phyloP scores from a whole-genome alignment of 129 eudicot species.

The Deinandra increscens region DNA sequence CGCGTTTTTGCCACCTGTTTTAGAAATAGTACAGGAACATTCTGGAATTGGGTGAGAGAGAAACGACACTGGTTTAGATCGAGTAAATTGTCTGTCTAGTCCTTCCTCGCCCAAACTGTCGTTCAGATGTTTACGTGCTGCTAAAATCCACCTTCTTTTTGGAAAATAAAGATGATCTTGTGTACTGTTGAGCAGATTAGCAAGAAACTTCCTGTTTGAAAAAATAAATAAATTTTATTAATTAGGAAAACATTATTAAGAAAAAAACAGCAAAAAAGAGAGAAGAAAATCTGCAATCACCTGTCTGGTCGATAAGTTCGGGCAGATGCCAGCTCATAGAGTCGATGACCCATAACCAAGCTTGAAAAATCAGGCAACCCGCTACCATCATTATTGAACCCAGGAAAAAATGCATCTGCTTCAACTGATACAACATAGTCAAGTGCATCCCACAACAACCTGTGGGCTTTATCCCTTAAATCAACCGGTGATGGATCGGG shows the following conservation, averaged over 20 bases:
- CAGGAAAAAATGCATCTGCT: conserved; percentile 92
- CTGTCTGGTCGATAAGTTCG: conserved; percentile 93
- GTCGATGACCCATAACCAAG: conserved; percentile 93
- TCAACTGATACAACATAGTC: conserved; percentile 89
- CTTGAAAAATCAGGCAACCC: conserved; percentile 88
- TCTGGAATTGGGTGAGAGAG: conserved; percentile 92
- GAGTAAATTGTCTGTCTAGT: conserved; percentile 39
- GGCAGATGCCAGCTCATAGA: conserved; percentile 69
- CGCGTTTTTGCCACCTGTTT: conserved; percentile 43
- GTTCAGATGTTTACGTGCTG: conserved; percentile 76
- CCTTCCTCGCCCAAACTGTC: conserved; percentile 71
- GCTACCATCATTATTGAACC: conserved; percentile 84
- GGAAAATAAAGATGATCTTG: conserved; percentile 65
- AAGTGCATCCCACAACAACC: conserved; percentile 89
- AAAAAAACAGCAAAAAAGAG: background rate
- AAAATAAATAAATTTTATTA: conserved; percentile 6
- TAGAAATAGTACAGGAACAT: conserved; percentile 68
- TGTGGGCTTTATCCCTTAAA: conserved; percentile 76
- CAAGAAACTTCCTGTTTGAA: conserved; percentile 64
- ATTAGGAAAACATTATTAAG: background rate
- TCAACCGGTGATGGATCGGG: conserved; percentile 70
- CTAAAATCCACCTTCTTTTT: conserved; percentile 57
- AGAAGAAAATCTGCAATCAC: conserved; percentile 29
- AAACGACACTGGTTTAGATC: conserved; percentile 53
- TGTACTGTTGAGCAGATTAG: conserved; percentile 59